phyloP scores from a whole-genome alignment of 169 alveolate genomes.

The Plasmodium malariae region DNA sequence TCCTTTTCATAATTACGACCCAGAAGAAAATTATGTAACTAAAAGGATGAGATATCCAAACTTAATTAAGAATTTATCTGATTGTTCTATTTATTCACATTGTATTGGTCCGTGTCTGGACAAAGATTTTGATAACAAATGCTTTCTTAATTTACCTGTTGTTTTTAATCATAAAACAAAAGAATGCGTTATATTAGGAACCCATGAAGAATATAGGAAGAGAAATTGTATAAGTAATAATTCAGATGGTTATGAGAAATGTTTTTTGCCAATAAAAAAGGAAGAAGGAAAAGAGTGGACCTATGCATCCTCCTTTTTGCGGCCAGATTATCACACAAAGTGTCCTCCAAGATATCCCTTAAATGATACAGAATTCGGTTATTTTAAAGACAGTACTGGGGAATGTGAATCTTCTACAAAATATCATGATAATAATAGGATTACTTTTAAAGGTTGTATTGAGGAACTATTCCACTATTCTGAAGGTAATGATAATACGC shows the following conservation, averaged over 20 bases:
- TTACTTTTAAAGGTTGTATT: constrained; percentile 32
- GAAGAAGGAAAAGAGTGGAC: constrained; percentile 69
- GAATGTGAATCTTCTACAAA: constrained; percentile 26
- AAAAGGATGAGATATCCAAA: constrained; percentile 42
- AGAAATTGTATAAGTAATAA: constrained; percentile 8
- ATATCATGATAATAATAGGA: not conserved
- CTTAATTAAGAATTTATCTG: constrained; percentile 25
- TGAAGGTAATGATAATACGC: not conserved
- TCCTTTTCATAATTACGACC: constrained; percentile 39
- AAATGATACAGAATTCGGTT: constrained; percentile 63
- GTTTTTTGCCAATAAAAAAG: constrained; percentile 41
- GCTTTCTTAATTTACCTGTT: constrained; percentile 68
- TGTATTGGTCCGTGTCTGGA: constrained; percentile 69
- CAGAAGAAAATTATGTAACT: constrained; percentile 35
- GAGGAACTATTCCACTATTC: constrained; percentile 31
- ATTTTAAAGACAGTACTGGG: constrained; percentile 46
- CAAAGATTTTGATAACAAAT: constrained; percentile 59
- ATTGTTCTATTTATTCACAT: constrained; percentile 65
- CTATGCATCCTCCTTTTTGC: constrained; percentile 65
- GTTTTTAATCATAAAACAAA: constrained; percentile 49
- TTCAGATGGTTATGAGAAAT: constrained; percentile 25
- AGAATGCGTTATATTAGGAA: constrained; percentile 59
- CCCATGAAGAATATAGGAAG: constrained; percentile 45
- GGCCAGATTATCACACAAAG: constrained; percentile 55
- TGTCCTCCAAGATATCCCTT: constrained; percentile 71